Base-by-base conservation (phyloP, 257 asterid genomes). In the Jaltomata sinuosa region DNA sequence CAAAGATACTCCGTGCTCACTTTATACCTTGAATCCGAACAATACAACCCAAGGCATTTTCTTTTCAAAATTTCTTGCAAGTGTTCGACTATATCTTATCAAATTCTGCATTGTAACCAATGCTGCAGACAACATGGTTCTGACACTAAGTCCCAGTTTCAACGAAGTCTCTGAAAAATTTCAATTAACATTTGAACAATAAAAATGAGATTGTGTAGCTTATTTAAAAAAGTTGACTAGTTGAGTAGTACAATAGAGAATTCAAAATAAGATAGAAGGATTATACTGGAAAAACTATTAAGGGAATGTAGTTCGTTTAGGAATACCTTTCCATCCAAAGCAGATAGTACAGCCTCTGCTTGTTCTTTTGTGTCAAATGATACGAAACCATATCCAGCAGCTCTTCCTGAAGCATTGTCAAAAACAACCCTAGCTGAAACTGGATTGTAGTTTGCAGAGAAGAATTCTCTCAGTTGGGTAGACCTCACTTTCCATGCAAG, bases 401-500 rank as follows among this genome's bases (percentile, higher is more conserved):
- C 93, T 89, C 82, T 93, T 83, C 95, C 97, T 3, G 93, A 89
- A 81, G 95, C 94, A 78, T 84, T 86, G 55, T 87, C 98, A 84
- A 95, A 95, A 36, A 95, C 89, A 55, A 95, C 96, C 88, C 91
- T 90, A 80, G 87, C 95, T 34, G 99, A 91, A 77, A 94, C 83
- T 40, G 95, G 99, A 76, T 84, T 93, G 88, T 84, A 90, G 80
- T 87, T 80, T 50, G 93, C 85, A 6, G 94, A 87, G 84, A 95
- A 93, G 10, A 95, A 89, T 31, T 95, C 96, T 27, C 95, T 92
- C 54, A 95, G 97, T 86, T 89, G 80, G 80, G 76, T 93, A 55
- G 98, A 92, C 89, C 99, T 93, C 89, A 85, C 96, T 91, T 95
- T 94, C 99, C 99, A 94, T 25, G 93, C 92, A 82, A 95, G 98